These are phyloP conservation scores for Globisporangium alternatum DNA, from an alignment of 352 stramenopile species.

Conservation along the genomic window DNA sequence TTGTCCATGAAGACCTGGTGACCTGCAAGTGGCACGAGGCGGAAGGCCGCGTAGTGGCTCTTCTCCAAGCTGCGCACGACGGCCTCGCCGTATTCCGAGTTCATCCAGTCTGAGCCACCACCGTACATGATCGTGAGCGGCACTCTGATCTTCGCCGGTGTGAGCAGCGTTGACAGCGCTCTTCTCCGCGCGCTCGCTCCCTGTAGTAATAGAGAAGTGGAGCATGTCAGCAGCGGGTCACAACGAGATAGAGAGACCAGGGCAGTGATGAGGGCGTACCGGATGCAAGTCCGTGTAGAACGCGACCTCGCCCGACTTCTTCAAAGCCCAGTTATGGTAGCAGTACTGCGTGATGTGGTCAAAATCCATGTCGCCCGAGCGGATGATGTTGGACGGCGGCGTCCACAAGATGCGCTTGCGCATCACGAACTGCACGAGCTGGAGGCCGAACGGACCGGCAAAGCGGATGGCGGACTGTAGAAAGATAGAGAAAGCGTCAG, in stretches of 20 bases:
- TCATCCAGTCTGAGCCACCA: slow-evolving; percentile 80
- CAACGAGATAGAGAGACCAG: neutral
- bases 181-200: slow-evolving; percentile 49
- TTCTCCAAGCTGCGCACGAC: slow-evolving; percentile 59
- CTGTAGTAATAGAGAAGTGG: slow-evolving; percentile 14
- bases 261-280: slow-evolving; percentile 20
- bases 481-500: neutral
- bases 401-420: slow-evolving; percentile 56
- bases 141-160: slow-evolving; percentile 46
- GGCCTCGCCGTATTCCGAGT: slow-evolving; percentile 50
- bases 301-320: slow-evolving; percentile 64
- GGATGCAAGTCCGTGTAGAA: slow-evolving; percentile 78
- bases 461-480: slow-evolving; percentile 61
- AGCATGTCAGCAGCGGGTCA: neutral
- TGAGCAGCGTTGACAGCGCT: slow-evolving; percentile 54
- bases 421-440: slow-evolving; percentile 58
- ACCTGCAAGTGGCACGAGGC: slow-evolving; percentile 58
- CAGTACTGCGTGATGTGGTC: slow-evolving; percentile 67
- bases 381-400: slow-evolving; percentile 69
- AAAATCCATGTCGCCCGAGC: slow-evolving; percentile 65
- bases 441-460: slow-evolving; percentile 50
- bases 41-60: slow-evolving; percentile 63
- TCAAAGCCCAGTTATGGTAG: slow-evolving; percentile 82
- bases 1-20: slow-evolving; percentile 90
- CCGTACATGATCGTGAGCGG: slow-evolving; percentile 83